Base-by-base conservation (phyloP, 1,284 basidiomycete genomes). In the Ganoderma leucocontextum region DNA sequence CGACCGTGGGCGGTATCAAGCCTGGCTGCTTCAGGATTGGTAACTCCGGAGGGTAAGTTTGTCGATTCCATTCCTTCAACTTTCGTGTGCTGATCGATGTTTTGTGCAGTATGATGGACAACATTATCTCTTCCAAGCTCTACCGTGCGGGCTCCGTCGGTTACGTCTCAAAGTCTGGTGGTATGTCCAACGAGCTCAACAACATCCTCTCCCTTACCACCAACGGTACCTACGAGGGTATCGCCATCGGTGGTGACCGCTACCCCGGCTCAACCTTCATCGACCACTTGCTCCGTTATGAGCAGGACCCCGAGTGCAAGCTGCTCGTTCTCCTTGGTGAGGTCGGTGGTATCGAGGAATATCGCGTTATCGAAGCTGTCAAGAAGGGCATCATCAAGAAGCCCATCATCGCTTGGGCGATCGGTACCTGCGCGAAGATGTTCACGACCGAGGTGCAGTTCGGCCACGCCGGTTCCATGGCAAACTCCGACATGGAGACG, bases 171-270 rank as follows among this genome's bases (percentile, higher is more conserved):
- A 99, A 99, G 87, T 99, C 97, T 15, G 97, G 97, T 75, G 97
- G 98, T 82, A 99, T 99, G 98, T 99, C 97, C 76, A 99, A 99
- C 87, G 98, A 99, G 85, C 87, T 99, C 76, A 99, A 99, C 94
- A 99, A 99, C 88, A 99, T 99, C 80, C 92, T 99, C 73, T 97
- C 96, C 59, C 89, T 98, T 80, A 92, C 95, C 80, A 98, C 97
- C 80, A 97, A 99, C 85, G 98, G 97, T 78, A 98, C 96, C 72
- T 99, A 99, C 85, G 97, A 99, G 87, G 97, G 97, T 88, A 97
- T 99, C 79, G 97, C 97, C 80, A 99, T 99, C 76, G 97, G 98
- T 80, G 97, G 97, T 86, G 97, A 99, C 82, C 95, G 97, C 73
- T 99, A 99, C 88, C 98, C 97, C 61, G 95, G 96, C 65, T 95